phyloP scores from a whole-genome alignment of 2,329 filamentous ascomycete genomes.

The Aspergillus nomiae region DNA sequence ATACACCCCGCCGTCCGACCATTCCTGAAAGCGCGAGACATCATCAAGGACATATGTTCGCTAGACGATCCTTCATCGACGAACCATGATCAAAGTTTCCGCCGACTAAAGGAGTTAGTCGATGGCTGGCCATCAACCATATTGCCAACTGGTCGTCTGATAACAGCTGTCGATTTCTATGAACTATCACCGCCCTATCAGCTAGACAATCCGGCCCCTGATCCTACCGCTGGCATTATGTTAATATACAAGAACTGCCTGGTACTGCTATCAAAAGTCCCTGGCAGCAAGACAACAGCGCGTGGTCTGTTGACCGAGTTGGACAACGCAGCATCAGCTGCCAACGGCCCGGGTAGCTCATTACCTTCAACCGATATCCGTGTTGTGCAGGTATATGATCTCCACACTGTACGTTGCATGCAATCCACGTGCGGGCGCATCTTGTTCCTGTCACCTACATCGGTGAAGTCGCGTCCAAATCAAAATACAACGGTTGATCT shows the following conservation, averaged over 20 bases:
- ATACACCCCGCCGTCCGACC: conserved; percentile 80
- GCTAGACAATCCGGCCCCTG: conserved; percentile 42
- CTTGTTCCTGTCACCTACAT: conserved; percentile 38
- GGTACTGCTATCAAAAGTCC: conserved; percentile 72
- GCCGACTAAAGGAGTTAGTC: conserved; percentile 73
- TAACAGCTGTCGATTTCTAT: conserved; percentile 77
- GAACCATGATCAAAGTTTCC: conserved; percentile 73
- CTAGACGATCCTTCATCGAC: conserved; percentile 70
- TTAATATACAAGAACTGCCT: conserved; percentile 83
- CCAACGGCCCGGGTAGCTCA: conserved; percentile 27
- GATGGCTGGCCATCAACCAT: conserved; percentile 74
- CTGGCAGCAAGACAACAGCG: conserved; percentile 65
- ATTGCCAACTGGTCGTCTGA: conserved; percentile 73
- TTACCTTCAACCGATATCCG: conserved; percentile 64
- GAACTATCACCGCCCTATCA: conserved; percentile 75
- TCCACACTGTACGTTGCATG: conserved; percentile 71
- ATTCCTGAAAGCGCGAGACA: conserved; percentile 86
- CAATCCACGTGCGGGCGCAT: conserved; percentile 44
- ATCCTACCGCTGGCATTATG: conserved; percentile 67
- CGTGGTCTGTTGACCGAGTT: conserved; percentile 81
- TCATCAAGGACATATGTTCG: conserved; percentile 95
- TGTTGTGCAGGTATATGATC: conserved; percentile 71
- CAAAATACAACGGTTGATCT: conserved; percentile 45
- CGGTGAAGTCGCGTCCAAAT: conserved; percentile 22
- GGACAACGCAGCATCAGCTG: conserved; percentile 72